These are phyloP conservation scores for Saturnispora halmiae DNA, from an alignment of 805 yeast species.

Conservation along the genomic window DNA sequence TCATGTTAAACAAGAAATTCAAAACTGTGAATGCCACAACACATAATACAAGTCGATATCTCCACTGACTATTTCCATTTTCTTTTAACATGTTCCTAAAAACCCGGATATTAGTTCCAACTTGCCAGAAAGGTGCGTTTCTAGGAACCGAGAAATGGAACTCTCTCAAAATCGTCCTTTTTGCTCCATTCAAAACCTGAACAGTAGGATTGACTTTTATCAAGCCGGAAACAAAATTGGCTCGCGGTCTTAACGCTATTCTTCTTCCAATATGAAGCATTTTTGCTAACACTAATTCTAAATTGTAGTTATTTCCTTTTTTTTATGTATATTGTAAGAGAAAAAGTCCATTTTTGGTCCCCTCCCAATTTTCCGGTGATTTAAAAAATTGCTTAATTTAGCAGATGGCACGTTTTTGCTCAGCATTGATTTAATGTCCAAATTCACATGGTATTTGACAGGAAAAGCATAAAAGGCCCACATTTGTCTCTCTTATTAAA, in stretches of 20 bases:
- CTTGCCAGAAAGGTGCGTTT: constrained; percentile 28
- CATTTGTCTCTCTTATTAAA: neutral
- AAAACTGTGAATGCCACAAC: constrained; percentile 35
- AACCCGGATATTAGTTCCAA: constrained; percentile 23
- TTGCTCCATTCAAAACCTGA: neutral
- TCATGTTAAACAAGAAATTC: constrained; percentile 28
- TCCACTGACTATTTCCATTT: constrained; percentile 34
- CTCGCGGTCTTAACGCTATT: too few species aligned
- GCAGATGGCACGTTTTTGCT: constrained; percentile 2
- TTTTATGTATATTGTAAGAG: too few species aligned
- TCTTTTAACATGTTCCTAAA: constrained; percentile 22
- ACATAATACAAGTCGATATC: constrained; percentile 36
- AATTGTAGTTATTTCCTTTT: too few species aligned
- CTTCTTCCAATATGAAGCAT: neutral
- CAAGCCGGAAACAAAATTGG: too few species aligned
- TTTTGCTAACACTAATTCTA: too few species aligned
- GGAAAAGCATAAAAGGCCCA: constrained; percentile 1
- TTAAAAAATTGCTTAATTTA: neutral
- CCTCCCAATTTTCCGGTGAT: neutral
- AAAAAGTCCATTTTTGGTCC: too few species aligned
- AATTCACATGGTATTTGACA: constrained; percentile 1
- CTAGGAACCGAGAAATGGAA: constrained; percentile 5
- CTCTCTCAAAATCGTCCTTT: neutral
- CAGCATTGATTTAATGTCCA: neutral
- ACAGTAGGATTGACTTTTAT: neutral